phyloP scores from a whole-genome alignment of 2,329 filamentous ascomycete genomes.

The Davidsoniella virescens region DNA sequence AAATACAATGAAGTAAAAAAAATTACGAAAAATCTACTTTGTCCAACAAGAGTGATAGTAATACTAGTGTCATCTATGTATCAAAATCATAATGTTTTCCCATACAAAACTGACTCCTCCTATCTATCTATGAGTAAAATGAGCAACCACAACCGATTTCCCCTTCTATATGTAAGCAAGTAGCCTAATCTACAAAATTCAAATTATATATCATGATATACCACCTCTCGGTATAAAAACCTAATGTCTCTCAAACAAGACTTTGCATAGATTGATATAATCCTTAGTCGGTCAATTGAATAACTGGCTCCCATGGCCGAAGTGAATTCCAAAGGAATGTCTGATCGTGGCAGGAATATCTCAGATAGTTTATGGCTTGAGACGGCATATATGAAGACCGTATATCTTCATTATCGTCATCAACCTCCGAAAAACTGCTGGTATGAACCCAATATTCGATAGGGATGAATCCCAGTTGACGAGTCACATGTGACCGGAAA shows the following conservation, averaged over 20 bases:
- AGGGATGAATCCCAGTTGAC: slow-evolving; percentile 6
- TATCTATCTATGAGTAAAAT: too few species aligned
- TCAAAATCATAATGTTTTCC: too few species aligned
- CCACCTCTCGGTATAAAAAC: too few species aligned
- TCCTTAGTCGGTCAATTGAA: slow-evolving; percentile 18
- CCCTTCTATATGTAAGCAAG: too few species aligned
- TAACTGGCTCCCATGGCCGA: slow-evolving; percentile 27
- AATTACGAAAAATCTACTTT: slow-evolving; percentile 1
- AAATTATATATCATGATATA: too few species aligned
- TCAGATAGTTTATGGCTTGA: slow-evolving; percentile 3
- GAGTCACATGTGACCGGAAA: slow-evolving; percentile 18
- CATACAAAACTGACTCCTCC: too few species aligned
- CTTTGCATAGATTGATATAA: background rate
- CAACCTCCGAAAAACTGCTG: background rate
- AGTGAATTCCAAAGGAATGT: slow-evolving; percentile 27
- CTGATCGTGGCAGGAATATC: slow-evolving; percentile 17
- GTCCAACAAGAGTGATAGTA: background rate
- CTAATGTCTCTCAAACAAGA: too few species aligned
- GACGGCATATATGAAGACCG: background rate
- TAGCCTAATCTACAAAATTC: too few species aligned
- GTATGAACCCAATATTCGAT: background rate
- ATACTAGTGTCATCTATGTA: too few species aligned
- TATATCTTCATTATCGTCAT: background rate
- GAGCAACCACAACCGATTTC: too few species aligned
- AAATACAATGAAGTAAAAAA: slow-evolving; percentile 6